Evolutionary conservation across 1,284 basidiomycete genomes (phyloP).

Genomic region (Phlebopus sp.): DNA sequence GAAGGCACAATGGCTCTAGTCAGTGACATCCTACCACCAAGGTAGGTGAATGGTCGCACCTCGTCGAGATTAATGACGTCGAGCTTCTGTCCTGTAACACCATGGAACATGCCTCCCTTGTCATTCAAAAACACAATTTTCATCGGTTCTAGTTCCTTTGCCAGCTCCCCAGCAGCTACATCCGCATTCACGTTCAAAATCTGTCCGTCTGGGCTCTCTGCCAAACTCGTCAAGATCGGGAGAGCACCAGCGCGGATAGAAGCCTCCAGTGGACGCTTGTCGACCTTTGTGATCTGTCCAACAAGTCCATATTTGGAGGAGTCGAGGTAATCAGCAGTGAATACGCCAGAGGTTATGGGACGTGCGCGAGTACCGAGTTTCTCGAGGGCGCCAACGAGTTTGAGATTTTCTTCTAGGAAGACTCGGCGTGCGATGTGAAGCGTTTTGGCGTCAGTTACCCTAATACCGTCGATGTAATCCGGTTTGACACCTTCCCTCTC

Average conservation of each 20-base stretch:
- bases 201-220: slow-evolving; percentile 89
- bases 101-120: slow-evolving; percentile 97
- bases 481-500: slow-evolving; percentile 88
- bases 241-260: slow-evolving; percentile 91
- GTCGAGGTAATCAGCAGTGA: slow-evolving; percentile 93
- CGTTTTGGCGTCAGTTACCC: slow-evolving; percentile 92
- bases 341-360: slow-evolving; percentile 94
- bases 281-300: slow-evolving; percentile 88
- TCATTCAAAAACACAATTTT: slow-evolving; percentile 99
- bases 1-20: slow-evolving; percentile 2
- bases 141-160: slow-evolving; percentile 95
- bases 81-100: slow-evolving; percentile 91
- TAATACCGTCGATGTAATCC: slow-evolving; percentile 94
- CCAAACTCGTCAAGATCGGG: slow-evolving; percentile 89
- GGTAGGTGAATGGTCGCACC: too few relatives aligned
- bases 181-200: slow-evolving; percentile 97
- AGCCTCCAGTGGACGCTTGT: slow-evolving; percentile 93
- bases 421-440: slow-evolving; percentile 91
- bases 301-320: slow-evolving; percentile 93
- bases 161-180: slow-evolving; percentile 92
- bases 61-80: slow-evolving; percentile 98
- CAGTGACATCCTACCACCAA: too few relatives aligned
- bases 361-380: slow-evolving; percentile 91
- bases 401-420: slow-evolving; percentile 93
- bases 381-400: slow-evolving; percentile 87